phyloP scores from a whole-genome alignment of 768 basidiomycete genomes.

The Amanita pallidorosea region DNA sequence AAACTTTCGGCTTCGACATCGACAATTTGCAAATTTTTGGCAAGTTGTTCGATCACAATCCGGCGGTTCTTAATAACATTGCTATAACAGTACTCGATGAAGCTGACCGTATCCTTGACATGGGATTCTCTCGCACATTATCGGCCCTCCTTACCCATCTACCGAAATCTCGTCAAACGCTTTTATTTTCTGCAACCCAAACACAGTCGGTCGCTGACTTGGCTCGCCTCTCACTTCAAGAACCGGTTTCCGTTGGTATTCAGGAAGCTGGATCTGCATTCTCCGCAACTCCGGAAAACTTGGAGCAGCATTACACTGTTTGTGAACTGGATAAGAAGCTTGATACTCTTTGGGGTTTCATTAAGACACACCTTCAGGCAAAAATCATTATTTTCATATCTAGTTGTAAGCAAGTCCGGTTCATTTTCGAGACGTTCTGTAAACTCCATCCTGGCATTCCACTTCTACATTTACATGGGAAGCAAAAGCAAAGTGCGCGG shows the following conservation, averaged over 20 bases:
- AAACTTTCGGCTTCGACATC: constrained; percentile 89
- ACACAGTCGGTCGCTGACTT: constrained; percentile 82
- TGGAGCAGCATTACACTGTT: constrained; percentile 85
- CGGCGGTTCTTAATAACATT: not conserved
- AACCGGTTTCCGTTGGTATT: constrained; percentile 67
- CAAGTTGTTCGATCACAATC: constrained; percentile 23
- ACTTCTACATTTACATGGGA: constrained; percentile 90
- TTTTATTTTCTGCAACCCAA: constrained; percentile 96
- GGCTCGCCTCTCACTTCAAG: constrained; percentile 79
- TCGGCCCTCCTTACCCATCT: constrained; percentile 89
- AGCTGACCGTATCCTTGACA: constrained; percentile 92
- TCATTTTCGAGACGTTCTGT: constrained; percentile 92
- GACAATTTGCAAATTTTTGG: constrained; percentile 87
- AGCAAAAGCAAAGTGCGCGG: constrained; percentile 90
- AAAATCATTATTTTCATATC: constrained; percentile 94
- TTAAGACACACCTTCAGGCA: constrained; percentile 84
- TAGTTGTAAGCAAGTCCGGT: constrained; percentile 94
- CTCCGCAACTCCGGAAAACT: constrained; percentile 56
- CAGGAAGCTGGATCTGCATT: constrained; percentile 34
- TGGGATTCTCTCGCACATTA: constrained; percentile 87
- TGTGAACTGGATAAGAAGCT: constrained; percentile 82
- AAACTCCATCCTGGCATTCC: constrained; percentile 91
- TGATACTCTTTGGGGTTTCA: constrained; percentile 87
- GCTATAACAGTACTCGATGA: constrained; percentile 74
- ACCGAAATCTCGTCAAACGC: constrained; percentile 84